Evolutionary conservation across 139 green algal genomes (phyloP).

Genomic region (Chlamydomonas sphaeroides): DNA sequence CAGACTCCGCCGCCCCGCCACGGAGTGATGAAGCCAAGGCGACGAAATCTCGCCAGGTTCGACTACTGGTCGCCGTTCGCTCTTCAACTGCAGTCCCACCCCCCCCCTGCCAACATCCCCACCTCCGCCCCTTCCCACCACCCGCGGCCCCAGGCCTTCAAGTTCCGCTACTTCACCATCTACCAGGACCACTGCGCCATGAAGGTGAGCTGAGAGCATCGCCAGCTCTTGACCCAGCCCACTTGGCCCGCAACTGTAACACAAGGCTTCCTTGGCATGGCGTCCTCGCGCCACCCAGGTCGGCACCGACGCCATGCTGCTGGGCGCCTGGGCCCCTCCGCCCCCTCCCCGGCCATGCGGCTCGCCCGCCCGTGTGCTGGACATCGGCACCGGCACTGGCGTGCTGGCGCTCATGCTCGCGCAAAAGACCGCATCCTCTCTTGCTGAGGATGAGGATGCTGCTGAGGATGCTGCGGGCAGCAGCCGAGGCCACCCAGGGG

Average conservation of each 20-base stretch:
- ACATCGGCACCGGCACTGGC: conserved; percentile 56
- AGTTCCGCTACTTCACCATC: conserved; percentile 43
- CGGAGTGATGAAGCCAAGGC: no score
- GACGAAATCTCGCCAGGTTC: no score
- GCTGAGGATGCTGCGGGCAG: no score
- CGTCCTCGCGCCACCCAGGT: conserved; percentile 17
- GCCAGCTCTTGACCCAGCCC: no score
- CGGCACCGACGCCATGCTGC: conserved; percentile 58
- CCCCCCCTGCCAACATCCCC: no score
- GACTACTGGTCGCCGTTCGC: no score
- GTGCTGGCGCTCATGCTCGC: conserved; percentile 62
- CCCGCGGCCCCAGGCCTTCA: conserved; percentile 44
- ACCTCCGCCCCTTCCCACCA: no score
- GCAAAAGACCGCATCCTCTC: conserved; percentile 42
- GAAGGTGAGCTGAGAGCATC: conserved; percentile 23
- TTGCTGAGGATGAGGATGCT: no score
- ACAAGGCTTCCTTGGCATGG: not conserved
- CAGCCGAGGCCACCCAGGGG: not conserved
- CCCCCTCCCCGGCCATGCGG: not conserved
- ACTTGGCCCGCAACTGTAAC: not conserved
- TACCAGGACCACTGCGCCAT: conserved; percentile 44
- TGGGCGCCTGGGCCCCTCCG: conserved; percentile 46
- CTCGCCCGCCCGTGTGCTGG: conserved; percentile 24
- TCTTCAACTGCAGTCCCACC: no score
- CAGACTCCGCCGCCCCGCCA: no score